phyloP scores from a whole-genome alignment of 2,329 filamentous ascomycete genomes.

The Stagonosporopsis tanaceti region DNA sequence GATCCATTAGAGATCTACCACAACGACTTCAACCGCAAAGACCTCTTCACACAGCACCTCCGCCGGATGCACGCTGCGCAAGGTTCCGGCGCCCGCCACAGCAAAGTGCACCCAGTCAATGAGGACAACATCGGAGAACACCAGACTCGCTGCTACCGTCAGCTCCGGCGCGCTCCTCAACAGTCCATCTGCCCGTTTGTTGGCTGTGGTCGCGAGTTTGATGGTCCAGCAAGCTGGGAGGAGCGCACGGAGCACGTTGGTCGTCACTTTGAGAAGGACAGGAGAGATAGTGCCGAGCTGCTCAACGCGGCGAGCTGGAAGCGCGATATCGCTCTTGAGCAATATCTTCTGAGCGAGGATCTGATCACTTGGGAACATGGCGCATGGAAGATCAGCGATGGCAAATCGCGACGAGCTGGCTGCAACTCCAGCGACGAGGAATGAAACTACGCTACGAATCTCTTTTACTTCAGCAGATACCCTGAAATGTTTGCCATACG shows the following conservation, averaged over 20 bases:
- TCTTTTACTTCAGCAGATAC: constrained; percentile 8
- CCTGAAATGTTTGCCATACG: constrained; percentile 1
- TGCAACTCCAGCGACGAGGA: constrained; percentile 10
- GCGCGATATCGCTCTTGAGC: constrained; percentile 40
- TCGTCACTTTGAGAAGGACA: constrained; percentile 73
- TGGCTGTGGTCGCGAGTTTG: constrained; percentile 69
- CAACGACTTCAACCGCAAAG: constrained; percentile 88
- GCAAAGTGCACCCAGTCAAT: constrained; percentile 54
- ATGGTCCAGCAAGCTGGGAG: constrained; percentile 74
- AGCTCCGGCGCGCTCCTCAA: constrained; percentile 68
- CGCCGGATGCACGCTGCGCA: constrained; percentile 80
- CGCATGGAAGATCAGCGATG: constrained; percentile 47
- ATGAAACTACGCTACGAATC: background rate
- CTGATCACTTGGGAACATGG: constrained; percentile 43
- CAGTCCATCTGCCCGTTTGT: constrained; percentile 67
- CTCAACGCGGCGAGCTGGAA: constrained; percentile 37
- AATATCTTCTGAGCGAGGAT: constrained; percentile 51
- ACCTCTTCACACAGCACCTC: constrained; percentile 88
- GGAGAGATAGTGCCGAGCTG: constrained; percentile 31
- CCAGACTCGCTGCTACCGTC: constrained; percentile 66
- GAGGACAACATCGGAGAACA: constrained; percentile 65
- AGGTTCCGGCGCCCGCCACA: constrained; percentile 40
- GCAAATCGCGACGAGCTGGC: constrained; percentile 25
- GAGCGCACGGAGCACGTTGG: constrained; percentile 88
- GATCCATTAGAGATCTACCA: constrained; percentile 39